Conservation (phyloP, 129 eudicot species). For the Lactuca sativa region DNA sequence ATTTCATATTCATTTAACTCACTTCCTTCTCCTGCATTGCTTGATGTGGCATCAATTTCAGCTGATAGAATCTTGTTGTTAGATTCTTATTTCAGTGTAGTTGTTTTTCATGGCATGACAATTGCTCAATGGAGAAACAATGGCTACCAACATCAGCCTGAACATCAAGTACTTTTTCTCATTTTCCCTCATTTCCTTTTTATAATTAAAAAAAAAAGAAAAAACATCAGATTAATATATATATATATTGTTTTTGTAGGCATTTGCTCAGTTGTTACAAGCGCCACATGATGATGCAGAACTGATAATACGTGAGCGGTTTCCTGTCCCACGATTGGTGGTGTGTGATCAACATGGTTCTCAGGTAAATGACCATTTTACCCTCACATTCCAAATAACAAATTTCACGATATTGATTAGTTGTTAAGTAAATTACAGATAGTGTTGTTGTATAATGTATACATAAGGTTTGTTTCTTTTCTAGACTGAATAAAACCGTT, state of each 20-base stretch:
- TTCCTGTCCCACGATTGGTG: slow-evolving; percentile 88
- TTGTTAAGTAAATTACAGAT: background rate
- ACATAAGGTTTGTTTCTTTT: too few relatives aligned
- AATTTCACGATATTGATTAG: too few relatives aligned
- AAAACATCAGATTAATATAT: background rate
- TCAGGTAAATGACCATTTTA: slow-evolving; percentile 46
- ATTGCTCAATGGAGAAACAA: slow-evolving; percentile 94
- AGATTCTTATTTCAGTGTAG: slow-evolving; percentile 86
- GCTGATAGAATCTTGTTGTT: slow-evolving; percentile 76
- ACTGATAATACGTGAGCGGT: slow-evolving; percentile 67
- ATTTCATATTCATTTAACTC: slow-evolving; percentile 82
- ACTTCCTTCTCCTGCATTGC: slow-evolving; percentile 73
- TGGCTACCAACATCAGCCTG: slow-evolving; percentile 89
- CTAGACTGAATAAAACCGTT: too few relatives aligned
- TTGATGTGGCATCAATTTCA: slow-evolving; percentile 80
- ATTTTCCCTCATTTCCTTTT: background rate
- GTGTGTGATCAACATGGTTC: slow-evolving; percentile 98
- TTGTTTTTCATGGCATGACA: slow-evolving; percentile 89
- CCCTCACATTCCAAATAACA: too few relatives aligned
- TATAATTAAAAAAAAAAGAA: background rate
- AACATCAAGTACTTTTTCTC: slow-evolving; percentile 52
- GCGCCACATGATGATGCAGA: slow-evolving; percentile 90
- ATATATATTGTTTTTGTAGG: slow-evolving; percentile 33
- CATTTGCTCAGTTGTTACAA: slow-evolving; percentile 68
- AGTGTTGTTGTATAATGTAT: too few relatives aligned